Percentiles rank a stretch among this genome's conserved stretches.
These are phyloP conservation scores for Cinnamomum chago DNA, from an alignment of 164 flowering plant genomes.

Conservation along the genomic window DNA sequence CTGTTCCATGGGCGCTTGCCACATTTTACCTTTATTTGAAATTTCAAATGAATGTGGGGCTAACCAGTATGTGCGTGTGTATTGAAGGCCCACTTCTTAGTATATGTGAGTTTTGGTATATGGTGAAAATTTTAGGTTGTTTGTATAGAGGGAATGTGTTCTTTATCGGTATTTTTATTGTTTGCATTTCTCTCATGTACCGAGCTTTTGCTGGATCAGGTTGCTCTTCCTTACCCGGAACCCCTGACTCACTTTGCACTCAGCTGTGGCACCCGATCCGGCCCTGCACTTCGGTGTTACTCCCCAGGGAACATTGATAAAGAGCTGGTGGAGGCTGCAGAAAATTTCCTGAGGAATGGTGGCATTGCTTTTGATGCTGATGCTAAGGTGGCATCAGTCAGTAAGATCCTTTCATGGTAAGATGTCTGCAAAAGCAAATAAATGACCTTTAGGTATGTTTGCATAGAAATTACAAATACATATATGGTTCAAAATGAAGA, in stretches of 20 bases:
- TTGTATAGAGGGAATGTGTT: not conserved
- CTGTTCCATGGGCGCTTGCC: too few relatives aligned
- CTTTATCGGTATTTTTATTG: not conserved
- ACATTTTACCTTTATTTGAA: too few relatives aligned
- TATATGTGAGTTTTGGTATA: too few relatives aligned
- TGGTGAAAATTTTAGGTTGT: too few relatives aligned
- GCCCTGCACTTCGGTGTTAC: slow-evolving; percentile 80
- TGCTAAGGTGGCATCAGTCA: slow-evolving; percentile 42
- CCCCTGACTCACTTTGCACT: slow-evolving; percentile 83
- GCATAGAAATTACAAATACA: too few relatives aligned
- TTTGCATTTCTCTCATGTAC: not conserved
- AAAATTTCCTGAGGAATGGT: slow-evolving; percentile 55
- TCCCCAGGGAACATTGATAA: slow-evolving; percentile 71
- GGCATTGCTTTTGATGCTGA: slow-evolving; percentile 51
- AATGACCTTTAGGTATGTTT: not conserved
- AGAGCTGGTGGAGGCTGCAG: slow-evolving; percentile 72
- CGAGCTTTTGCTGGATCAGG: slow-evolving; percentile 30
- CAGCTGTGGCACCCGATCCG: slow-evolving; percentile 64
- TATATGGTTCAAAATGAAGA: too few relatives aligned
- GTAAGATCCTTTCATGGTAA: slow-evolving; percentile 71
- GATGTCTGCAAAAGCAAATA: slow-evolving; percentile 10
- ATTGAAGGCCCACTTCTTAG: too few relatives aligned
- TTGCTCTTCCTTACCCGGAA: slow-evolving; percentile 63
- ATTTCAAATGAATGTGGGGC: too few relatives aligned
- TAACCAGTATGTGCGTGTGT: too few relatives aligned